Evolutionary conservation across 73 alveolate genomes (phyloP), one percentile per base, ranked within the genome.

Genomic region (Vitrella brassicaformis): DNA sequence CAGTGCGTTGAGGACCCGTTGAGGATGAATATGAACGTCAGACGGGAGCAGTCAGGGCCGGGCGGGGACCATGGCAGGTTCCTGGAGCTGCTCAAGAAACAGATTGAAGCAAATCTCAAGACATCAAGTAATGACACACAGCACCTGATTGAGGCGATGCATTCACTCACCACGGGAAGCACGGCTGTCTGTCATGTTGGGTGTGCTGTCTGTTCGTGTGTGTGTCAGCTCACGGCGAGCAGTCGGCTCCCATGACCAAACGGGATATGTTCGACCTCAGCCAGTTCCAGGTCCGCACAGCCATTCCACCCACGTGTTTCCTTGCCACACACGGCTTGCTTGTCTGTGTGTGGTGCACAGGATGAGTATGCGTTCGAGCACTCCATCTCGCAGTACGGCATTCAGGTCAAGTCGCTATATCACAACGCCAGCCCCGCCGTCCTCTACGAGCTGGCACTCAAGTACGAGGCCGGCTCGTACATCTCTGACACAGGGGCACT

Each of bases 391-490:
- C 14, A 4, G 56, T 14, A 39, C 14, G 56, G 56, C 56, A 39
- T 39, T 14, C 4, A 4, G 56, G 56, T 39, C 56, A 39, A 39
- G 56, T 14, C 4, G 74, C 74, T 75, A 32, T 67, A 32, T 64
- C 81, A 74, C 70, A 74, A 74, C 66, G 73, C 81, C 26, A 69
- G 65, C 4, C 70, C 81, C 0, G 81, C 70, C 9, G 66, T 68
- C 46, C 47, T 74, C 47, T 74, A 74, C 70, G 81, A 74, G 31
- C 70, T 67, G 77, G 83, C 83, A 0, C 29, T 76, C 56, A 72
- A 72, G 39, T 68, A 76, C 19, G 83, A 76, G 83, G 47, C 67
- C 66, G 83, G 83, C 31, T 47, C 77, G 29, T 70, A 72, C 31
- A 76, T 76, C 32, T 31, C 68, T 46, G 67, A 76, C 66, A 46